phyloP scores from a whole-genome alignment of 225 moss, liverwort and hornwort species.

The Pseudoscleropodium purum region DNA sequence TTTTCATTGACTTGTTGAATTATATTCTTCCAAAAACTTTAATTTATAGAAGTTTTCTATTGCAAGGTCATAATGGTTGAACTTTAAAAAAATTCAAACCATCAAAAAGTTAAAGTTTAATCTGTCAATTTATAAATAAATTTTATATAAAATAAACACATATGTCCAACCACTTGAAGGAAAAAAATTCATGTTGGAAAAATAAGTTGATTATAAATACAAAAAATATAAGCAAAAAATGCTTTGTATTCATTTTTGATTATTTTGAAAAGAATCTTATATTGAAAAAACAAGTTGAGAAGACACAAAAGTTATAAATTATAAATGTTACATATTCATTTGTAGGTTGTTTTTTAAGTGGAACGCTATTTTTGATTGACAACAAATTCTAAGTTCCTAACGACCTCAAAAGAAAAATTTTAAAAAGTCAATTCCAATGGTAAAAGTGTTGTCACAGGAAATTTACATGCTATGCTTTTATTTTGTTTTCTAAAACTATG shows the following conservation, averaged over 20 bases:
- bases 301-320: background rate
- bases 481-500: background rate
- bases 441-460: background rate
- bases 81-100: background rate
- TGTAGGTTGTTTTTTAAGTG: background rate
- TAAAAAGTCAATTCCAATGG: background rate
- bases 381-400: background rate
- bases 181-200: background rate
- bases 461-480: background rate
- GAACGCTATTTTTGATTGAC: background rate
- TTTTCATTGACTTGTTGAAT: background rate
- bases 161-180: background rate
- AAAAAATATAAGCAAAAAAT: background rate
- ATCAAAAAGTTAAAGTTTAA: background rate
- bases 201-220: background rate
- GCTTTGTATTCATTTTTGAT: no score
- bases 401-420: background rate
- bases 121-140: background rate
- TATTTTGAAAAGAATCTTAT: background rate
- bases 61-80: fast-evolving
- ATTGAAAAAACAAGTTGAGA: background rate
- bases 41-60: background rate
- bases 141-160: background rate
- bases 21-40: background rate
- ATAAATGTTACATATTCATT: background rate